Percentiles rank a stretch among this genome's conserved stretches.
phyloP scores from a whole-genome alignment of 2,329 filamentous ascomycete genomes.

The Colletotrichum sp. region DNA sequence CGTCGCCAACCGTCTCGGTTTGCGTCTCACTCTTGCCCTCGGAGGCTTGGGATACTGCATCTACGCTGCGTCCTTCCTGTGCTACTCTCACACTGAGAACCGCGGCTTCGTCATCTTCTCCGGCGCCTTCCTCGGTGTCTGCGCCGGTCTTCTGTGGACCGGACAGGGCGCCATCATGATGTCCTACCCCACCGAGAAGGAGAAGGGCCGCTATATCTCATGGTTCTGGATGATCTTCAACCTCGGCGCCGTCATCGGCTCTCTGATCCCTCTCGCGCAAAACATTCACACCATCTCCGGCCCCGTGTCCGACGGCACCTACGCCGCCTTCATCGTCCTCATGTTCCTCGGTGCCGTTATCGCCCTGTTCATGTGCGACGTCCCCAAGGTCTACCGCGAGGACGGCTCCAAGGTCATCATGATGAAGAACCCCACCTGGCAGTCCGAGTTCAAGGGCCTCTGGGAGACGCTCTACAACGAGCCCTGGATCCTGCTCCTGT shows the following conservation, averaged over 20 bases:
- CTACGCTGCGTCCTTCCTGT: slow-evolving; percentile 74
- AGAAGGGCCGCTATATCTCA: slow-evolving; percentile 88
- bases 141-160: slow-evolving; percentile 81
- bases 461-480: slow-evolving; percentile 74
- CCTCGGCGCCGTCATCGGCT: slow-evolving; percentile 85
- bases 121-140: slow-evolving; percentile 77
- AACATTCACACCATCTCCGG: slow-evolving; percentile 64
- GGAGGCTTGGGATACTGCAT: slow-evolving; percentile 80
- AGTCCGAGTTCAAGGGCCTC: slow-evolving; percentile 77
- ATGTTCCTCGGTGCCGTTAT: slow-evolving; percentile 76
- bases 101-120: slow-evolving; percentile 77
- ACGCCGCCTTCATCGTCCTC: slow-evolving; percentile 85
- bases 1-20: slow-evolving; percentile 77
- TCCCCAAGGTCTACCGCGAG: slow-evolving; percentile 72
- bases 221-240: slow-evolving; percentile 98
- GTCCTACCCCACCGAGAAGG: slow-evolving; percentile 80
- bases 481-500: slow-evolving; percentile 75
- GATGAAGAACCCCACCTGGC: slow-evolving; percentile 91
- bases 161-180: slow-evolving; percentile 89
- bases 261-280: slow-evolving; percentile 75
- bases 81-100: slow-evolving; percentile 72
- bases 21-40: slow-evolving; percentile 70
- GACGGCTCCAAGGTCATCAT: slow-evolving; percentile 83
- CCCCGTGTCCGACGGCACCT: slow-evolving; percentile 78
- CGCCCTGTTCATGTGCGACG: slow-evolving; percentile 73